Percentiles rank a stretch among this genome's conserved stretches.
Evolutionary conservation across 371 early-diverging fungal species (phyloP).

Genomic region (Syncephalastrum contaminatum): DNA sequence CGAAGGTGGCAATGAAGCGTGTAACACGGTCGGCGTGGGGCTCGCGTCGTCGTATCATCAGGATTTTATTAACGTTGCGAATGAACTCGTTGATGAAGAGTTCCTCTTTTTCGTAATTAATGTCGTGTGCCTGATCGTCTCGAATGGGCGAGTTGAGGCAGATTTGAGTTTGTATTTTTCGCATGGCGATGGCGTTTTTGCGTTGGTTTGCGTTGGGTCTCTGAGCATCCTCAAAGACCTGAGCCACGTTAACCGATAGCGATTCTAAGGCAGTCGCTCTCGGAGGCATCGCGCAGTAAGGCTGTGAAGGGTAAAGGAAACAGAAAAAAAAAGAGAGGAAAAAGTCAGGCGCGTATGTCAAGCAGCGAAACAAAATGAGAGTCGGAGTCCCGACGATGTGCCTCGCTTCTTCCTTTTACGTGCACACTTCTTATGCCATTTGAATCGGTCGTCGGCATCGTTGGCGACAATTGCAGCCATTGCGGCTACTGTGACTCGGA

Average conservation of each 20-base stretch:
- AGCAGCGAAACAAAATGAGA: too few relatives aligned
- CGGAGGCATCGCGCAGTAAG: too few relatives aligned
- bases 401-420: too few relatives aligned
- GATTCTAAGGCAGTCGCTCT: conserved; percentile 27
- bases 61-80: conserved; percentile 71
- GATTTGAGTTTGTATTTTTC: conserved; percentile 72
- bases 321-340: too few relatives aligned
- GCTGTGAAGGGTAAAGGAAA: too few relatives aligned
- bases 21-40: conserved; percentile 72
- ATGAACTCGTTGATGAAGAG: conserved; percentile 69
- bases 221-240: conserved; percentile 80
- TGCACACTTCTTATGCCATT: too few relatives aligned
- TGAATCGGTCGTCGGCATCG: too few relatives aligned
- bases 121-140: conserved; percentile 40
- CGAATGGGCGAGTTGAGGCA: conserved; percentile 40
- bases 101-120: conserved; percentile 55
- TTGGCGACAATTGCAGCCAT: too few relatives aligned
- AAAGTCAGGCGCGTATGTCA: too few relatives aligned
- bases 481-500: conserved; percentile 61
- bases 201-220: conserved; percentile 65
- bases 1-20: conserved; percentile 74
- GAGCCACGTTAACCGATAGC: conserved; percentile 50
- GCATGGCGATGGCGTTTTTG: conserved; percentile 70
- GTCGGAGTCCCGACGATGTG: too few relatives aligned
- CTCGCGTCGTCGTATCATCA: conserved; percentile 72